Percentiles rank a stretch among this genome's conserved stretches.
Conservation (phyloP, 1,139 yeast species). For the Candida freyschussii region DNA sequence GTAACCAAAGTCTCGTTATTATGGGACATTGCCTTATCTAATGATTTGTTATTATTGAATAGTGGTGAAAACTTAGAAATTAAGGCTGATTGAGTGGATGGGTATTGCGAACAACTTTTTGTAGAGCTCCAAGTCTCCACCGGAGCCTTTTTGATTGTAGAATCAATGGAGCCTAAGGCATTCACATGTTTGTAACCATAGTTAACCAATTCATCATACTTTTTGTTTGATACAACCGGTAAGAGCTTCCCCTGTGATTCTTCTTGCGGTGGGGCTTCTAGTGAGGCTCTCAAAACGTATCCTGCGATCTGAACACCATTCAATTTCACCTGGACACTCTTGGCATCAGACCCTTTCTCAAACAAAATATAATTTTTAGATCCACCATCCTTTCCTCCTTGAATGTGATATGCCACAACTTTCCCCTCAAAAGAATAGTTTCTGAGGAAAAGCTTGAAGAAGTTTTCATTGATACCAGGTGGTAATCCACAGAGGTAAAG, state of each 20-base stretch:
- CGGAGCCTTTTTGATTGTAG: no score
- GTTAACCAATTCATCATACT: neutral
- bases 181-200: neutral
- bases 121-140: no score
- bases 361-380: conserved; percentile 22
- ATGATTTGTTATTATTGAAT: no score
- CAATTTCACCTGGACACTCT: conserved; percentile 17
- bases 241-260: no score
- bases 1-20: conserved; percentile 19
- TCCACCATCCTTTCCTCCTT: conserved; percentile 6
- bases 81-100: no score
- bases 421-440: conserved; percentile 19
- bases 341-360: conserved; percentile 21
- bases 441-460: conserved; percentile 24
- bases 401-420: conserved; percentile 18
- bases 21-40: no score
- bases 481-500: conserved; percentile 24
- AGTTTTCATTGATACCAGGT: conserved; percentile 23
- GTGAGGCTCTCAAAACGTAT: conserved; percentile 12
- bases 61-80: no score
- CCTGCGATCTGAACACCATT: conserved; percentile 25
- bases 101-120: no score
- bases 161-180: neutral
- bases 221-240: no score
- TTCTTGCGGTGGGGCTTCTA: conserved; percentile 5